Evolutionary conservation across 495 filamentous ascomycete genomes (phyloP).

Genomic region (Sphaerosporella brunnea): DNA sequence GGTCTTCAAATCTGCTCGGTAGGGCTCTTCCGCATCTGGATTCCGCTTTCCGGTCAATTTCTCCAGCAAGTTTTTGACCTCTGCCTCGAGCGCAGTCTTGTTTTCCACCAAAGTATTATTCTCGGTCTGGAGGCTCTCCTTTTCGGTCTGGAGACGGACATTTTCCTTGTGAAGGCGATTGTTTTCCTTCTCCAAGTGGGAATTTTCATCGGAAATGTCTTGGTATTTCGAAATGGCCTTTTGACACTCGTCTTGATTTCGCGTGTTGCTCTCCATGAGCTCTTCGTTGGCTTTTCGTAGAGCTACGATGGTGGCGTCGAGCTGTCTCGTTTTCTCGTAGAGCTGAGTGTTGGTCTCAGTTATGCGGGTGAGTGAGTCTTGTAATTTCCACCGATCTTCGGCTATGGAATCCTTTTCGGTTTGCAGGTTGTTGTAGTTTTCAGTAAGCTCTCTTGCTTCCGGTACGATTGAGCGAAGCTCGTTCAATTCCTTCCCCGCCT

Average conservation of each 20-base stretch:
- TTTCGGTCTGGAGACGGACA: no score
- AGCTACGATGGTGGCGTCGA: constrained; percentile 13
- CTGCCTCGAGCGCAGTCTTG: background rate
- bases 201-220: constrained; percentile 10
- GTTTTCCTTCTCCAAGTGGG: constrained; percentile 3
- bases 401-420: constrained; percentile 12
- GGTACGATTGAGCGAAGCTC: background rate
- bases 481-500: constrained; percentile 9
- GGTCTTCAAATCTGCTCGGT: background rate
- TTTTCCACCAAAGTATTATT: background rate
- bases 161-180: background rate
- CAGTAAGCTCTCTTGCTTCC: constrained; percentile 6
- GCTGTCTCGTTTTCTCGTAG: constrained; percentile 16
- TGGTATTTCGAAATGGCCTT: constrained; percentile 11
- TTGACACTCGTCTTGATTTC: constrained; percentile 13
- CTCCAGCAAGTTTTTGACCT: background rate
- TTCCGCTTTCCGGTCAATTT: background rate
- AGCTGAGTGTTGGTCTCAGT: constrained; percentile 23
- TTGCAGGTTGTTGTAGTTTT: constrained; percentile 11
- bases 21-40: background rate
- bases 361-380: background rate
- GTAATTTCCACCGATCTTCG: constrained; percentile 10
- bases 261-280: background rate
- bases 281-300: constrained; percentile 15
- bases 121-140: background rate